These are phyloP conservation scores for Phaeosphaeria sp. DNA, from an alignment of 2,329 filamentous ascomycete species.

Conservation along the genomic window DNA sequence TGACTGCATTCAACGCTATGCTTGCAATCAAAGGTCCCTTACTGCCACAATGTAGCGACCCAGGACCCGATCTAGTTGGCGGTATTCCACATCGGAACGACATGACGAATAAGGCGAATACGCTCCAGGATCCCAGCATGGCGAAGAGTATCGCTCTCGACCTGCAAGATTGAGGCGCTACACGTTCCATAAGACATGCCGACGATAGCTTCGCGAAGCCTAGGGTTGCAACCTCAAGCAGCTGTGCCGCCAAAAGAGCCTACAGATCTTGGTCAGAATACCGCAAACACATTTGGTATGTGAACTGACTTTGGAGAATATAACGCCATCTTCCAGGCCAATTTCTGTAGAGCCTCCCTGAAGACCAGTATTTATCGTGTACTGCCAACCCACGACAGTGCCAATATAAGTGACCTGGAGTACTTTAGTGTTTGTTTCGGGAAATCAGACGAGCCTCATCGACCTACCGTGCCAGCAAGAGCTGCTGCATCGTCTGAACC, in stretches of 20 bases:
- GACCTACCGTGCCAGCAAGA: constrained; percentile 17
- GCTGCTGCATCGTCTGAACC: constrained; percentile 23
- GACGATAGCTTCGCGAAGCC: constrained; percentile 23
- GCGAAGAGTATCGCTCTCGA: constrained; percentile 15
- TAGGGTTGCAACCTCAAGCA: constrained; percentile 21
- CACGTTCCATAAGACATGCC: constrained; percentile 23
- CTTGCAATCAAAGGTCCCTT: constrained; percentile 20
- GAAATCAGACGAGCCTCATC: not conserved
- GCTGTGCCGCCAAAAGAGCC: constrained; percentile 15
- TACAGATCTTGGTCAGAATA: constrained; percentile 4
- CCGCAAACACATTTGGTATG: not conserved
- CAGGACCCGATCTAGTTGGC: constrained; percentile 24
- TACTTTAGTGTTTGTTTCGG: constrained; percentile 2
- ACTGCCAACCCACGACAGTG: constrained; percentile 19
- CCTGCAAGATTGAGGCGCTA: constrained; percentile 20
- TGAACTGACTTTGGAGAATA: constrained; percentile 22
- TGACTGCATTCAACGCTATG: constrained; percentile 26
- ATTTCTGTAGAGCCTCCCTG: constrained; percentile 13
- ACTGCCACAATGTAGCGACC: constrained; percentile 15
- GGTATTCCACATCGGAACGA: constrained; percentile 19
- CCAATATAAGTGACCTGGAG: constrained; percentile 18
- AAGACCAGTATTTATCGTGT: constrained; percentile 21
- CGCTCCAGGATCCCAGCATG: constrained; percentile 15
- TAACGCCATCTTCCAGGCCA: constrained; percentile 2
- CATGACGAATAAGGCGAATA: constrained; percentile 12